Percentiles rank a stretch among this genome's conserved stretches.
These are phyloP conservation scores for Trametes pubescens DNA, from an alignment of 1,284 basidiomycete genomes.

Conservation along the genomic window DNA sequence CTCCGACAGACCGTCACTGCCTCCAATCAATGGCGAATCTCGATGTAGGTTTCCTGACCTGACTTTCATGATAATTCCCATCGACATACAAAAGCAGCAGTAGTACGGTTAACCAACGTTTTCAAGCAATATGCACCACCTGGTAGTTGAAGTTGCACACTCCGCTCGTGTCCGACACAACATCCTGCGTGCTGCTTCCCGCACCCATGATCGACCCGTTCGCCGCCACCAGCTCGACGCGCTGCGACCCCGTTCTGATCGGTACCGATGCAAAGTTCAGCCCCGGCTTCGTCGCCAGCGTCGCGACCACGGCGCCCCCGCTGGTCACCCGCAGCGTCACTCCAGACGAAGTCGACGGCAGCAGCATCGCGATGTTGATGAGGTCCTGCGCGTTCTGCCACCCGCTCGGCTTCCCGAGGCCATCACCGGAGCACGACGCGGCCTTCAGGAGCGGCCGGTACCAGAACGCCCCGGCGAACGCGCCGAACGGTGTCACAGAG, in stretches of 20 bases:
- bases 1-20: too few species aligned
- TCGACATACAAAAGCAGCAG: too few species aligned
- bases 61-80: too few species aligned
- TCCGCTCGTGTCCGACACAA: conserved; percentile 4
- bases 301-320: conserved; percentile 23
- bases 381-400: conserved; percentile 22
- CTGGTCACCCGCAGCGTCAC: conserved; percentile 19
- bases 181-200: conserved; percentile 5
- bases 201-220: neutral
- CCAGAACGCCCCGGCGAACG: conserved; percentile 29
- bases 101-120: too few species aligned
- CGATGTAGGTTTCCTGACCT: too few species aligned
- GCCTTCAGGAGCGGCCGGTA: conserved; percentile 23
- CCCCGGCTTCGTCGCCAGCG: conserved; percentile 20
- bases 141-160: conserved; percentile 8
- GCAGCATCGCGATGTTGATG: conserved; percentile 28
- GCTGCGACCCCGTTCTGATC: conserved; percentile 28
- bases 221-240: conserved; percentile 3
- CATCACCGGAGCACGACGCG: conserved; percentile 21
- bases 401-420: conserved; percentile 22
- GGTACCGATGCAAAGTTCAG: conserved; percentile 22
- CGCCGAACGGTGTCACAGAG: conserved; percentile 23
- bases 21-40: too few species aligned
- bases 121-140: conserved; percentile 1
- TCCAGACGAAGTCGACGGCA: conserved; percentile 19